These are phyloP conservation scores for Ophiostoma sp. DNA, from an alignment of 2,329 filamentous ascomycete species.

Conservation along the genomic window DNA sequence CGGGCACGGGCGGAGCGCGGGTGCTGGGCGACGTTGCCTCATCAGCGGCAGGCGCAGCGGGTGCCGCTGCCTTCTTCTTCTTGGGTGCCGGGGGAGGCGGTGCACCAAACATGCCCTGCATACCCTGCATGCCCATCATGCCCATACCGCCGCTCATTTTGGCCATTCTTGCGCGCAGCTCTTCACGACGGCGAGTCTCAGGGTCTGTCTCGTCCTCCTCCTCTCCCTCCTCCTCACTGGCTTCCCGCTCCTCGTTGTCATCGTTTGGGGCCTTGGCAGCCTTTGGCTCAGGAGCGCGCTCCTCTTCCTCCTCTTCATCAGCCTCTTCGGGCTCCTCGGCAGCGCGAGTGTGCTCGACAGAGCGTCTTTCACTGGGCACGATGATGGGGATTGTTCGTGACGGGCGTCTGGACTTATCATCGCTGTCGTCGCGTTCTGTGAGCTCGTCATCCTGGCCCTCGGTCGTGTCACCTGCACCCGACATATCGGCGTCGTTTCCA, in stretches of 20 bases:
- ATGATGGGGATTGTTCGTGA: constrained; percentile 23
- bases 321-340: constrained; percentile 26
- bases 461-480: constrained; percentile 63
- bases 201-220: constrained; percentile 72
- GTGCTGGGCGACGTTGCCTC: constrained; percentile 47
- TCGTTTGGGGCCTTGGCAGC: neutral
- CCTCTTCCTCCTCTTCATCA: constrained; percentile 42
- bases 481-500: constrained; percentile 66
- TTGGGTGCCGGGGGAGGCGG: constrained; percentile 51
- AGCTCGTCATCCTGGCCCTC: constrained; percentile 60
- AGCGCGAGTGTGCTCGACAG: constrained; percentile 6
- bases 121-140: constrained; percentile 78
- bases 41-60: constrained; percentile 42
- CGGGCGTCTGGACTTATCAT: constrained; percentile 53
- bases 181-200: constrained; percentile 80
- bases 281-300: neutral
- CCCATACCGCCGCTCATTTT: constrained; percentile 98
- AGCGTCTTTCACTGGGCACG: constrained; percentile 20
- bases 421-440: constrained; percentile 73
- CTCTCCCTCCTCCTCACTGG: constrained; percentile 56
- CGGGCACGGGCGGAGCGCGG: constrained; percentile 56
- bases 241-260: constrained; percentile 45
- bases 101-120: constrained; percentile 88
- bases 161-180: constrained; percentile 91
- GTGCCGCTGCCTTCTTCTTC: constrained; percentile 55